A percentile compares a stretch with the other conserved stretches of the same genome.
phyloP scores from a whole-genome alignment of 192 early-diverging fungal genomes.

The Funneliformis mosseae region DNA sequence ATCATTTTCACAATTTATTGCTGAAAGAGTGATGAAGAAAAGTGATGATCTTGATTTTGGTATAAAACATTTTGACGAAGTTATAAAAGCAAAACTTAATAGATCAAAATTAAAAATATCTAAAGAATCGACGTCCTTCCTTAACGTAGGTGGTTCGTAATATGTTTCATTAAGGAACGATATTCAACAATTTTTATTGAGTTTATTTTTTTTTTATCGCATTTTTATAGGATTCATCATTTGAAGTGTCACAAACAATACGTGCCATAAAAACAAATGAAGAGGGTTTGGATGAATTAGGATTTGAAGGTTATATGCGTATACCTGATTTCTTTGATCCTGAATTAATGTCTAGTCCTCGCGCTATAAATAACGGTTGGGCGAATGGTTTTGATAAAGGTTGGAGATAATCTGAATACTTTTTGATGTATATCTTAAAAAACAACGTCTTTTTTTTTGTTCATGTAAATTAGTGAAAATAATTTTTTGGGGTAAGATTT shows the following conservation, averaged over 20 bases:
- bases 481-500: too few relatives aligned
- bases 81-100: conserved; percentile 79
- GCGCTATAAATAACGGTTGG: neutral
- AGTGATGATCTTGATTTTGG: conserved; percentile 70
- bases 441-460: too few relatives aligned
- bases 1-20: conserved; percentile 77
- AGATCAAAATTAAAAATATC: conserved; percentile 70
- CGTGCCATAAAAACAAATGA: conserved; percentile 15
- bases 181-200: too few relatives aligned
- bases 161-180: neutral
- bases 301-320: neutral
- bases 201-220: neutral
- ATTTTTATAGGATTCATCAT: conserved; percentile 23
- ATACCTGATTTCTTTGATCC: conserved; percentile 9
- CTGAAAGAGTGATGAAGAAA: conserved; percentile 67
- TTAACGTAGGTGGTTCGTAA: conserved; percentile 48
- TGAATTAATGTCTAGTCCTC: conserved; percentile 10
- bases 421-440: too few relatives aligned
- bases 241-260: conserved; percentile 18
- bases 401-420: neutral
- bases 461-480: too few relatives aligned
- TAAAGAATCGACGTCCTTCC: conserved; percentile 66
- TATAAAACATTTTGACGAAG: conserved; percentile 80
- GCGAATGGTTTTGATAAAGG: neutral
- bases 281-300: conserved; percentile 7